Evolutionary conservation across 208 protist species (phyloP).

Genomic region (Angomonas ambiguus): DNA sequence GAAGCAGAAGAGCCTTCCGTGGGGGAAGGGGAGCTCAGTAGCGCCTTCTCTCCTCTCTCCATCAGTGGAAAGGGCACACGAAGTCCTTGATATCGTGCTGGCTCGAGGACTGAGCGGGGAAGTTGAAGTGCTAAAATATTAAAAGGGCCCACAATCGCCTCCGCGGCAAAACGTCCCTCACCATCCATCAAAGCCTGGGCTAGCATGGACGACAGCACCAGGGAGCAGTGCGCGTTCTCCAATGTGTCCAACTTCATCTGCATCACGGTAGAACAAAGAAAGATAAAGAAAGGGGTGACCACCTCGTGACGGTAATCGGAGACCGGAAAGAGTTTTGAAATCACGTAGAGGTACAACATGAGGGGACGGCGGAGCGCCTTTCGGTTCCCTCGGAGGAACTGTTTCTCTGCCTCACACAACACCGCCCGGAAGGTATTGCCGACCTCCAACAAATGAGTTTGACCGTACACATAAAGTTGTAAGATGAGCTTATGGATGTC

Average conservation of each 20-base stretch:
- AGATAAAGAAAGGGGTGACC: constrained; percentile 65
- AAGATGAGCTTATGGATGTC: constrained; percentile 33
- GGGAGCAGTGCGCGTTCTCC: constrained; percentile 40
- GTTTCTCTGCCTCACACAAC: constrained; percentile 68
- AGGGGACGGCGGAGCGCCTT: constrained; percentile 27
- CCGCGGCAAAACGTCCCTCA: constrained; percentile 45
- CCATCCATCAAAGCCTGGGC: constrained; percentile 26
- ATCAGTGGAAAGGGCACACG: constrained; percentile 58
- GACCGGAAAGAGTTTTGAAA: constrained; percentile 65
- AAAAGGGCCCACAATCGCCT: constrained; percentile 55
- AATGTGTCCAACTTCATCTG: constrained; percentile 56
- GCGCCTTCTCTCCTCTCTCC: constrained; percentile 32
- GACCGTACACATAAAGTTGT: constrained; percentile 50
- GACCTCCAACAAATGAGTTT: constrained; percentile 41
- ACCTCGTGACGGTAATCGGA: constrained; percentile 81
- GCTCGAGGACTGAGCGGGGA: constrained; percentile 43
- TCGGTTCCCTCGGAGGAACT: constrained; percentile 39
- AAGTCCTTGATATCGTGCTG: constrained; percentile 49
- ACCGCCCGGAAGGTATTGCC: constrained; percentile 68
- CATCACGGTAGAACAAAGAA: constrained; percentile 57
- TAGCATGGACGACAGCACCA: constrained; percentile 44
- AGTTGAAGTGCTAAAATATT: constrained; percentile 78
- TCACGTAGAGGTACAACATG: constrained; percentile 58
- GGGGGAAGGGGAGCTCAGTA: constrained; percentile 16
- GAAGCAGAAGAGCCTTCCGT: background rate